These are phyloP conservation scores for Xerocomellus intermedius DNA, from an alignment of 768 basidiomycete genomes.

Conservation along the genomic window DNA sequence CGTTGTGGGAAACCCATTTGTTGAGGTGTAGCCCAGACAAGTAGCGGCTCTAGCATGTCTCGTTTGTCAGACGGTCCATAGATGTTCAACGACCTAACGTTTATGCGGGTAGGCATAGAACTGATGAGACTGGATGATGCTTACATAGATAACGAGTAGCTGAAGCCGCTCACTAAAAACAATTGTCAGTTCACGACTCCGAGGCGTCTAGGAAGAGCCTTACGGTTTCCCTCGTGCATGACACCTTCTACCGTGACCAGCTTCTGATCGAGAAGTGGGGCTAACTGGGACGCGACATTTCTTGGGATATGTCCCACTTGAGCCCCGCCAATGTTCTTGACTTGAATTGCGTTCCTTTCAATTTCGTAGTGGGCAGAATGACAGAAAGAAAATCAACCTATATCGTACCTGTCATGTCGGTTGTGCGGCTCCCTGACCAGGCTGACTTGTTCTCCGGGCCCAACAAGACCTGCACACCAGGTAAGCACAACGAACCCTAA, in stretches of 20 bases:
- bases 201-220: constrained; percentile 1
- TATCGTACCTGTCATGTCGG: constrained; percentile 57
- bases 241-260: constrained; percentile 71
- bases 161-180: constrained; percentile 40
- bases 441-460: constrained; percentile 71
- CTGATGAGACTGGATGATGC: constrained; percentile 11
- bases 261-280: constrained; percentile 67
- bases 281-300: constrained; percentile 53
- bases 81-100: constrained; percentile 60
- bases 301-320: constrained; percentile 85
- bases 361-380: background rate
- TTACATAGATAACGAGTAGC: constrained; percentile 64
- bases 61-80: constrained; percentile 67
- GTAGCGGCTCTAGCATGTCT: constrained; percentile 55
- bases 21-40: constrained; percentile 74
- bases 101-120: background rate
- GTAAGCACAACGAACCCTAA: constrained; percentile 1
- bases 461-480: constrained; percentile 64
- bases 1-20: constrained; percentile 52
- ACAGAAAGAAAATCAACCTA: background rate
- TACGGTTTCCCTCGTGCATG: constrained; percentile 66
- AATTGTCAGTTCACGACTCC: background rate
- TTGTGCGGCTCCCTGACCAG: constrained; percentile 68
- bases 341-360: constrained; percentile 73
- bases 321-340: constrained; percentile 66